Evolutionary conservation across 345 rosid genomes (phyloP), one percentile per base, ranked within the genome.

Genomic region (Acer campestre): DNA sequence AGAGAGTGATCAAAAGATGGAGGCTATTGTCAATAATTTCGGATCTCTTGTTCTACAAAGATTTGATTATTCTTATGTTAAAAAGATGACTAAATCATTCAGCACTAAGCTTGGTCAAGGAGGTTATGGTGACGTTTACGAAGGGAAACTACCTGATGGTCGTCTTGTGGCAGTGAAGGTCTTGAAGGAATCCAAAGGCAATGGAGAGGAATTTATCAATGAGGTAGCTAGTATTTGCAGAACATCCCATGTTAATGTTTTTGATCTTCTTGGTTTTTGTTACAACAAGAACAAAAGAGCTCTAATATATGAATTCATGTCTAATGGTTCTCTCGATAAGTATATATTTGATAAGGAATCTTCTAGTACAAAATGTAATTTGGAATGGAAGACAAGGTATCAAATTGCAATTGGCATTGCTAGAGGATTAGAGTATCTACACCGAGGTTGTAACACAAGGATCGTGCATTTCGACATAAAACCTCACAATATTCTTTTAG

Each of bases 361-460:
- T 1, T 7, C 53, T 0, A 14, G 0, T 14, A 14, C 25, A 20
- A 13, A 4, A 1, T 31, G 9, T 29, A 29, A n/a, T 0, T 31
- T 81, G 18, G 78, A 70, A 3, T 75, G 40, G 79, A 72, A 62
- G 72, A 79, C 70, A 61, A 16, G 80, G 22, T 78, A 62, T 29
- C 61, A 64, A 9, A 81, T 87, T 6, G 80, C 77, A 0, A 0
- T 81, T 2, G 89, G 89, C 0, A 72, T 86, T 40, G 90, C 88
- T 27, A 77, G 85, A 76, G 90, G 92, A 65, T 51, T 87, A n/a
- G 89, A 87, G 78, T 87, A 89, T 61, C 79, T 88, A 7, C 93
- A 88, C 63, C 2, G 77, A 6, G 91, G 91, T 18, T 90, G 93
- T 79, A 86, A 69, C 66, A 82, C 84, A 16, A 85, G 84, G 75